A percentile compares a stretch with the other conserved stretches of the same genome.
Conservation (phyloP, 73 alveolate genomes). For the Tetrahymena malaccensis region DNA sequence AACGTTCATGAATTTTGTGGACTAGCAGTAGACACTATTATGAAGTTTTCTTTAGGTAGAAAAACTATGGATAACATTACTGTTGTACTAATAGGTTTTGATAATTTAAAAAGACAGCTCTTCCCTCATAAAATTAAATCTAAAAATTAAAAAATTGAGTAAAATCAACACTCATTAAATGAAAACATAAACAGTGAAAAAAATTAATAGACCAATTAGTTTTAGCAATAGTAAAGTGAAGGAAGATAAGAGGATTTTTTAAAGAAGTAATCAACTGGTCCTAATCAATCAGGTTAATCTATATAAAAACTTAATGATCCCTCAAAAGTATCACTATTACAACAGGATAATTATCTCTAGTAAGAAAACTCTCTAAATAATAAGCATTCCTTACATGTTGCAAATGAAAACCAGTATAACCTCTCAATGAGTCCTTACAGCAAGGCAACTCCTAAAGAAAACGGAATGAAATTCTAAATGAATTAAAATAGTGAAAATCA, state of each 20-base stretch:
- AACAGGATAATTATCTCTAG: background rate
- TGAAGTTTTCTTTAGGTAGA: constrained; percentile 78
- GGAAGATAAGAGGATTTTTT: background rate
- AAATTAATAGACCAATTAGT: background rate
- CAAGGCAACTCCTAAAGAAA: background rate
- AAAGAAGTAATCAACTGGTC: background rate
- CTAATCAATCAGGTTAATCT: background rate
- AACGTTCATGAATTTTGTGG: constrained; percentile 88
- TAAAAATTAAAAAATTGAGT: background rate
- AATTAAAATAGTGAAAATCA: background rate
- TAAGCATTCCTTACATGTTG: background rate
- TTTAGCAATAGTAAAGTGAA: background rate
- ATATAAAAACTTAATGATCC: background rate
- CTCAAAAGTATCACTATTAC: background rate
- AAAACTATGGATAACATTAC: constrained; percentile 69
- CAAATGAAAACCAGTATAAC: background rate
- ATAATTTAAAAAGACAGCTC: constrained; percentile 12
- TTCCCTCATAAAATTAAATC: background rate
- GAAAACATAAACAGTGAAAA: background rate
- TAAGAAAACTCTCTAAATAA: background rate
- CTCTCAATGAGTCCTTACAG: background rate
- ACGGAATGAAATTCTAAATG: background rate
- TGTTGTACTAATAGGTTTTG: constrained; percentile 55
- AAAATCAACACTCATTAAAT: background rate
- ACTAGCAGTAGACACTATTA: constrained; percentile 85